These are phyloP conservation scores for Diaporthe australafricana DNA, from an alignment of 2,329 filamentous ascomycete genomes.

Conservation along the genomic window DNA sequence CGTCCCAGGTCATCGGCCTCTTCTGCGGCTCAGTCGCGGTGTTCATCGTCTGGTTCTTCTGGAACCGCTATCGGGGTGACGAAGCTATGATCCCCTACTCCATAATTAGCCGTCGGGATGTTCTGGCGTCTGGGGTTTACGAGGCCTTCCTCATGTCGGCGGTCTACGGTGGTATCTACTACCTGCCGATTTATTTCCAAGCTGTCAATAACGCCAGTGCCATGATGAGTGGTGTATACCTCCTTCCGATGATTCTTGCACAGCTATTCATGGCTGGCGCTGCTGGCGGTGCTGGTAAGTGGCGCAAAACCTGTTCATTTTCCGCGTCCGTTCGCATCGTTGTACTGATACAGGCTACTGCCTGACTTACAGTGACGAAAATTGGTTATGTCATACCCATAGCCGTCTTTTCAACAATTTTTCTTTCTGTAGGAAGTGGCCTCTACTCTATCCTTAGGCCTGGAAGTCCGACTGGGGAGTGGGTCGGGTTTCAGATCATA, in stretches of 20 bases:
- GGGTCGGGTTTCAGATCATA: constrained; percentile 22
- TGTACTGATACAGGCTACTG: background rate
- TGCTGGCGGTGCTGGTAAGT: constrained; percentile 1
- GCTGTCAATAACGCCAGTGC: background rate
- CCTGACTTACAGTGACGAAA: background rate
- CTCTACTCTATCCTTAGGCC: background rate
- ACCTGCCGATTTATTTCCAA: constrained; percentile 28
- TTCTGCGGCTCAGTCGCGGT: constrained; percentile 41
- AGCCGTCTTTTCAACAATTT: background rate
- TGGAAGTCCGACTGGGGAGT: background rate
- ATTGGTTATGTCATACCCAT: background rate
- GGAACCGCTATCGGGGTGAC: constrained; percentile 6
- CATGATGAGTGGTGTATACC: constrained; percentile 4
- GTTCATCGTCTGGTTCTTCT: background rate
- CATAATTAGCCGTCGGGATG: background rate
- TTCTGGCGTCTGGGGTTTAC: background rate
- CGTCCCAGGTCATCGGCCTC: constrained; percentile 52
- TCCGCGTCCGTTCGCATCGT: background rate
- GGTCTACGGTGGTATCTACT: background rate
- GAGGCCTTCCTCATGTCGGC: background rate
- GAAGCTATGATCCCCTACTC: constrained; percentile 6
- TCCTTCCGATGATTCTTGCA: background rate
- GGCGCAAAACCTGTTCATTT: no score
- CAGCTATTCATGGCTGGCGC: background rate
- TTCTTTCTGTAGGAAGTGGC: background rate